These are phyloP conservation scores for Globisporangium parvum DNA, from an alignment of 352 stramenopile species.

Conservation along the genomic window DNA sequence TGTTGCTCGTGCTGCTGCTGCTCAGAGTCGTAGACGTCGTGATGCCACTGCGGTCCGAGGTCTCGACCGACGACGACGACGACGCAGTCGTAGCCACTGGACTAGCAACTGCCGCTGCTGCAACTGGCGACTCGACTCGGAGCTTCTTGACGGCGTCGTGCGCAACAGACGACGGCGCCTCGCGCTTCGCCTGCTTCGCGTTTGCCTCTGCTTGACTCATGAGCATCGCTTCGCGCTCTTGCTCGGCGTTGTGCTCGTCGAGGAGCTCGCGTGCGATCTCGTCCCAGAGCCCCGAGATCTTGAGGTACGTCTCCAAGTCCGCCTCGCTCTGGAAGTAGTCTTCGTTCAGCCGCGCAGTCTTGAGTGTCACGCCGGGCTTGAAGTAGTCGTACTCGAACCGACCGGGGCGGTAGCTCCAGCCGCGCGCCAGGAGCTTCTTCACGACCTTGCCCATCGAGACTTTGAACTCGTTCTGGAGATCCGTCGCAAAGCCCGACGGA, in stretches of 20 bases:
- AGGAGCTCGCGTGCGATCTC: constrained; percentile 41
- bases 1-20: too few species aligned
- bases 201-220: constrained; percentile 22
- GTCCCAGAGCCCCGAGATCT: constrained; percentile 55
- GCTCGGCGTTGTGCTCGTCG: constrained; percentile 20
- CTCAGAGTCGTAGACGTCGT: too few species aligned
- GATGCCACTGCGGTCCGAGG: constrained; percentile 1
- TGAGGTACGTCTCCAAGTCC: constrained; percentile 63
- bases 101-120: background rate
- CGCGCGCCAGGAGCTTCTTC: constrained; percentile 41
- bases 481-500: constrained; percentile 3
- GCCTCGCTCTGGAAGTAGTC: constrained; percentile 73
- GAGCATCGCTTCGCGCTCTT: constrained; percentile 18
- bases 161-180: constrained; percentile 15
- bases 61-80: background rate
- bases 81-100: background rate
- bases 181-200: constrained; percentile 19
- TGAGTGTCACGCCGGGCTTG: constrained; percentile 51
- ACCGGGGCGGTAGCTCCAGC: constrained; percentile 64
- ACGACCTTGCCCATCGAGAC: constrained; percentile 58
- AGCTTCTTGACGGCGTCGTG: constrained; percentile 6
- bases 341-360: constrained; percentile 42
- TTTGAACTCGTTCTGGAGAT: constrained; percentile 17
- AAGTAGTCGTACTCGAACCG: constrained; percentile 86
- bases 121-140: constrained; percentile 1